phyloP scores from a whole-genome alignment of 768 basidiomycete genomes.

The Pholiota molesta region DNA sequence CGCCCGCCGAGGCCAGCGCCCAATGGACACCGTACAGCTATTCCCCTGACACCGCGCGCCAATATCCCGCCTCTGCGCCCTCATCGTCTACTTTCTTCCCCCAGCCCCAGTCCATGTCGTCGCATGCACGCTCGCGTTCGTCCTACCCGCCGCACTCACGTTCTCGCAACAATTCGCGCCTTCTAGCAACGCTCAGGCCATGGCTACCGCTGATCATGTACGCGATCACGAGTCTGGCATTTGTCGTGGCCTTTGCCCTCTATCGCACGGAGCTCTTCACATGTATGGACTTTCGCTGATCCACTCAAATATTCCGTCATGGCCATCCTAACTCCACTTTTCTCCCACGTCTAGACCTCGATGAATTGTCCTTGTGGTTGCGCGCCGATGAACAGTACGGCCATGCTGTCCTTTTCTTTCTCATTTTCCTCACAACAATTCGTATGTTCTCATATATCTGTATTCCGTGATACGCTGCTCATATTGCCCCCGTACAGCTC shows the following conservation, averaged over 20 bases:
- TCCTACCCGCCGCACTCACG: conserved; percentile 16
- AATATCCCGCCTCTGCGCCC: conserved; percentile 15
- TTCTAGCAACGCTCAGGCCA: conserved; percentile 46
- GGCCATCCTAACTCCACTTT: conserved; percentile 5
- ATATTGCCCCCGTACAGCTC: conserved; percentile 51
- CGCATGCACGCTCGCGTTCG: conserved; percentile 18
- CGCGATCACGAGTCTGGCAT: conserved; percentile 73
- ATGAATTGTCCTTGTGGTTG: conserved; percentile 79
- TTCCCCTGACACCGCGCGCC: conserved; percentile 14
- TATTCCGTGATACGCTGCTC: background rate
- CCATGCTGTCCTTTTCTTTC: conserved; percentile 74
- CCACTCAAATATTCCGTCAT: background rate
- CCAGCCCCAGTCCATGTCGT: conserved; percentile 1
- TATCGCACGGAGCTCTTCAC: conserved; percentile 83
- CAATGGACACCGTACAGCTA: conserved; percentile 27
- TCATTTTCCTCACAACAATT: conserved; percentile 87
- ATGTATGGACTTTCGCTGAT: conserved; percentile 49
- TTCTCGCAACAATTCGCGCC: conserved; percentile 4
- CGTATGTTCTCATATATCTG: conserved; percentile 53
- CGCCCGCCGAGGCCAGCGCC: conserved; percentile 21
- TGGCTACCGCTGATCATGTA: conserved; percentile 83
- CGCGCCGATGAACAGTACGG: conserved; percentile 73
- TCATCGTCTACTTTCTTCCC: conserved; percentile 12
- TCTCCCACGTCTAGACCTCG: conserved; percentile 58
- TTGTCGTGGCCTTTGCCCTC: conserved; percentile 80